Evolutionary conservation across 1,284 basidiomycete species (phyloP), one percentile per base, ranked within the genome.

Genomic region (Trichosporon coremiiforme): DNA sequence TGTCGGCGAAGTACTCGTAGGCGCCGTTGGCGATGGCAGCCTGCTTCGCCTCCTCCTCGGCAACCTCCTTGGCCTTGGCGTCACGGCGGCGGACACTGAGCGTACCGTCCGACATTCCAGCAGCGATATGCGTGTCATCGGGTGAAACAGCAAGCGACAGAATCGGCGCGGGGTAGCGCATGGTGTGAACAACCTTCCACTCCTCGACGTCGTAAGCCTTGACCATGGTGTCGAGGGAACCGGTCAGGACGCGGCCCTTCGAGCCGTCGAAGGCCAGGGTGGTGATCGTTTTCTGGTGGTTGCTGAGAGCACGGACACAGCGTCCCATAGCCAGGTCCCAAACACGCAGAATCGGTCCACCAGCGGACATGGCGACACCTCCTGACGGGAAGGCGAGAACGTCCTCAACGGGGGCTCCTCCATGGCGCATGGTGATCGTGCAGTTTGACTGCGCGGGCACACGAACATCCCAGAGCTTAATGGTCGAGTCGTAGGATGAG

Each of bases 211-310:
- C 95, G 85, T 99, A 99, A 25, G 98, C 95, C 85, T 99, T 99
- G 70, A 99, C 94, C 89, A 99, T 91, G 75, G 95, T 94, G 81
- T 99, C 97, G 72, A 99, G 85, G 38, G 93, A 90, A 41, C 92
- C 97, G 0, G 93, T 95, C 64, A 99, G 86, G 3, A 99, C 87
- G 31, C 95, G 88, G 38, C 77, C 77, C 68, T 79, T 79, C 68
- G 87, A 87, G 17, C 90, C 83, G 78, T 94, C 90, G 82, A 95
- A 94, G 4, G 92, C 86, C 31, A 98, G 86, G 25, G 91, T 88
- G 0, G 96, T 99, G 71, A 99, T 90, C 0, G 95, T 96, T 85
- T 99, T 99, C 84, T 98, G 96, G 82, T 99, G 97, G 84, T 99
- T 99, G 38, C 92, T 94, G 72, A 98, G 82, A 7, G 95, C 95